Evolutionary conservation across 1,284 basidiomycete species (phyloP).

Genomic region (Nidula niveotomentosa): DNA sequence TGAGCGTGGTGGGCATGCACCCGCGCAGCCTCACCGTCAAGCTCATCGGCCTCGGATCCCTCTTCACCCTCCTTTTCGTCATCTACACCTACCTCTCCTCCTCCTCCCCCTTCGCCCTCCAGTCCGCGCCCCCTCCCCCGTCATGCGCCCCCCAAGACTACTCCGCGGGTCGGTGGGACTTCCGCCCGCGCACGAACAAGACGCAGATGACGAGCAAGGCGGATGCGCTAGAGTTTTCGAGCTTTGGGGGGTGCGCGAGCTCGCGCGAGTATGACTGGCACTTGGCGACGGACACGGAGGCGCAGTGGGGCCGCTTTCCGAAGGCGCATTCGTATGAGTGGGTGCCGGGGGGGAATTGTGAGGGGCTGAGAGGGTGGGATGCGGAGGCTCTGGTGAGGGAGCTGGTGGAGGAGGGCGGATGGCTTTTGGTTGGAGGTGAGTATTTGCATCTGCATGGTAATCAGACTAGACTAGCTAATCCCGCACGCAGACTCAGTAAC

Average conservation of each 20-base stretch:
- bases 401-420: constrained; percentile 67
- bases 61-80: constrained; percentile 10
- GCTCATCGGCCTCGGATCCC: constrained; percentile 3
- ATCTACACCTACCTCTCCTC: constrained; percentile 2
- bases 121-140: not conserved
- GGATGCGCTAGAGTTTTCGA: constrained; percentile 49
- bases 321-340: constrained; percentile 49
- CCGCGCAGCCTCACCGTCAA: constrained; percentile 1
- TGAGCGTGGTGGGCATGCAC: not conserved
- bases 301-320: constrained; percentile 51
- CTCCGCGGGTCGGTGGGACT: constrained; percentile 41
- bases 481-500: constrained; percentile 54
- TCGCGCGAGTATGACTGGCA: constrained; percentile 64
- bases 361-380: constrained; percentile 36
- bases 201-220: constrained; percentile 31
- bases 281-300: constrained; percentile 46
- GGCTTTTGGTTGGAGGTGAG: constrained; percentile 63
- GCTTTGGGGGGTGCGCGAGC: constrained; percentile 60
- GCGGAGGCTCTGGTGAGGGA: constrained; percentile 44
- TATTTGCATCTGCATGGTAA: constrained; percentile 3
- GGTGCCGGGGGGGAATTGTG: constrained; percentile 43
- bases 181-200: constrained; percentile 31
- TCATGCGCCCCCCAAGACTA: constrained; percentile 43
- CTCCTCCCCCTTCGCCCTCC: not conserved
- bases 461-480: not conserved